Base-by-base conservation (phyloP, 169 alveolate genomes). In the Eimeria acervulina region DNA sequence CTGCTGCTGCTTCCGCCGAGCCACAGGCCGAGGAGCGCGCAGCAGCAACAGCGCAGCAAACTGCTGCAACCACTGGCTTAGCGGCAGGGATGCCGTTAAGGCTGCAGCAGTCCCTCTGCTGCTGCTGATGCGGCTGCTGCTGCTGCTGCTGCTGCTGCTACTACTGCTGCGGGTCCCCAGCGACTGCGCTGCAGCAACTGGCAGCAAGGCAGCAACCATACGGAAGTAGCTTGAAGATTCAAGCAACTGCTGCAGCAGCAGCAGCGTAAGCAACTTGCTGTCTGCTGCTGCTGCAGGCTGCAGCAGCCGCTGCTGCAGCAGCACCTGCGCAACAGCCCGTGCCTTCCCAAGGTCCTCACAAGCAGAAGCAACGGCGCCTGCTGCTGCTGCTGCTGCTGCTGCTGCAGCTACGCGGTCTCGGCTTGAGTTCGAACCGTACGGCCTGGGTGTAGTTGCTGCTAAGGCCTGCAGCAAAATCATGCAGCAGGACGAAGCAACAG, bases 1-100 rank as follows among this genome's bases (percentile, higher is more conserved):
- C 89, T 38, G 55, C 89, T 36, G 89, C 89, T 78, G 89, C 89
- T 78, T 78, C 89, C 89, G 66, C 31, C 89, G 89, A 38, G 89
- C 15, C 89, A 40, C 63, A 47, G 66, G 89, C 0, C 33, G 55
- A 3, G 89, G 89, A 40, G 63, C 19, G 63, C 63, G 55, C 89
- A 78, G 89, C 89, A 78, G 89, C 89, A 78, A 8, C 63, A 51
- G 59, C 7, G 59, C 59, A 51, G 59, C 59, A 51, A 51, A 51
- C 59, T 51, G 59, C 59, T 51, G 66, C 55, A 78, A 44, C 89
- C 89, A 78, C 63, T 78, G 89, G 2, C 38, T 1, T 21, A 78
- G 31, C 55, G 89, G 33, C 13, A 78, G 42, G 63, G 89, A 36
- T 15, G 89, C 89, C 21, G 89, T 38, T 21, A 36, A 36, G 3